Evolutionary conservation across 495 filamentous ascomycete species (phyloP), one percentile per base, ranked within the genome.

Genomic region (Apiosordaria backusii): DNA sequence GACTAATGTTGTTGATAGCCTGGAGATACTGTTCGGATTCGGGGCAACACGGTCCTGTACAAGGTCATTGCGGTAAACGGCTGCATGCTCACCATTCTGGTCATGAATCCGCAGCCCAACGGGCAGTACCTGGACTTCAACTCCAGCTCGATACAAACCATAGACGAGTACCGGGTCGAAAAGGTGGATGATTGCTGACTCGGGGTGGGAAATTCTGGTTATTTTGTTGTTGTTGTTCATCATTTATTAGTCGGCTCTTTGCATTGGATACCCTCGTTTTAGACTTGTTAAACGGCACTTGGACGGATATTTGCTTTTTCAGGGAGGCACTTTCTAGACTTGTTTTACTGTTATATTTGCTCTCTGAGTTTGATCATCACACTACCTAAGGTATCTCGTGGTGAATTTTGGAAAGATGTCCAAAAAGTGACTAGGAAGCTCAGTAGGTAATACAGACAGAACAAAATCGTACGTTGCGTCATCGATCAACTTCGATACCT

Each of bases 121-220:
- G 72, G 72, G 23, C 24, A 52, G 9, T 65, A 71, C 4, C 45
- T 69, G 0, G 35, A 64, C 19, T 74, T 74, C 52, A 69, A 26
- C 3, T 5, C 66, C 15, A 66, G 53, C 1, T 66, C 70, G 21
- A 13, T 71, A 15, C 68, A 69, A 54, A 71, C 62, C 23, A 65
- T 74, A 18, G 72, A 74, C 29, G 70, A 68, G 21, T 71, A 67
- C 19, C 62, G 68, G n/a, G 40, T 74, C 18, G 72, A 74, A 54
- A 65, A 57, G 54, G 68, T 65, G 6, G 65, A 64, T 18, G 68
- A 66, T 18, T 62, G 29, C 40, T 62, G 60, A 63, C 10, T 27
- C n/a, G 19, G 18, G 4, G 23, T 22, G 7, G 15, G 24, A 45
- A 58, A 19, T 57, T 45, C 50, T 54, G 22, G 10, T 53, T 21